Evolutionary conservation across 768 basidiomycete species (phyloP).

Genomic region (Hericium erinaceus): DNA sequence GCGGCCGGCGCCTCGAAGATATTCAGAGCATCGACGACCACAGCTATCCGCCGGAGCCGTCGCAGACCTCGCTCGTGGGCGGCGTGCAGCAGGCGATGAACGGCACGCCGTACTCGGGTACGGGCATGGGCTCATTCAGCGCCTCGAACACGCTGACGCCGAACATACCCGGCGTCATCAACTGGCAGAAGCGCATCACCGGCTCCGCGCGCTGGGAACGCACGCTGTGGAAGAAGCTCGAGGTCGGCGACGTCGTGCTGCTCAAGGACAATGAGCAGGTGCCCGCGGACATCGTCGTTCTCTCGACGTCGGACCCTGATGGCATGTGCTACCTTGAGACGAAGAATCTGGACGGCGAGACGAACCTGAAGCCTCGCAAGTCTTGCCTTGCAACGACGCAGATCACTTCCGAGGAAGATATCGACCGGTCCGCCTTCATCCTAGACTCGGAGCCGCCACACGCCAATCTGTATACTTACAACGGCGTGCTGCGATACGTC

Average conservation of each 20-base stretch:
- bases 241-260: constrained; percentile 92
- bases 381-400: constrained; percentile 66
- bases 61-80: constrained; percentile 7
- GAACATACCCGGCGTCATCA: constrained; percentile 54
- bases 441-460: constrained; percentile 92
- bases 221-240: constrained; percentile 97
- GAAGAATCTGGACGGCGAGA: constrained; percentile 97
- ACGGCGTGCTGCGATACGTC: constrained; percentile 72
- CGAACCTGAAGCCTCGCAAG: constrained; percentile 85
- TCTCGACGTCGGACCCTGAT: constrained; percentile 86
- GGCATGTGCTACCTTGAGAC: constrained; percentile 94
- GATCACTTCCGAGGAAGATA: constrained; percentile 79
- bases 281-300: constrained; percentile 89
- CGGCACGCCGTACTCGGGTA: not conserved
- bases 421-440: constrained; percentile 78
- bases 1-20: constrained; percentile 20
- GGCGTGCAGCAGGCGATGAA: constrained; percentile 2
- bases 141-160: constrained; percentile 5
- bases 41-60: constrained; percentile 16
- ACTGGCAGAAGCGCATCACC: constrained; percentile 57
- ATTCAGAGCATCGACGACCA: constrained; percentile 24
- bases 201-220: constrained; percentile 87
- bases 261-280: constrained; percentile 92
- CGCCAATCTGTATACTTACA: constrained; percentile 87
- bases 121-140: not conserved